phyloP scores from a whole-genome alignment of 352 stramenopile species.

The Phytophthora tentaculata region DNA sequence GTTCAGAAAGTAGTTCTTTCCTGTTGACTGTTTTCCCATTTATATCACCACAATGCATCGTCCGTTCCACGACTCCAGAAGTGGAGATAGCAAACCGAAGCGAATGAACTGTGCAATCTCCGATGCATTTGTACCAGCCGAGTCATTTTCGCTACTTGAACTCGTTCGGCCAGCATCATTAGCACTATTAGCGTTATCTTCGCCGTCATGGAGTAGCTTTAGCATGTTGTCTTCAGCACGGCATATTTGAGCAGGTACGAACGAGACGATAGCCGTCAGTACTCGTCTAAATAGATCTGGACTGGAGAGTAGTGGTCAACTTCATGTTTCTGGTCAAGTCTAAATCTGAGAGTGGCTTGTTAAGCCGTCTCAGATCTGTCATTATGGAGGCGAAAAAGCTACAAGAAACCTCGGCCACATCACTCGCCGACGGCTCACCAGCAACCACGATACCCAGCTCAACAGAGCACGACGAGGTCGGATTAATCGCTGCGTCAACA shows the following conservation, averaged over 20 bases:
- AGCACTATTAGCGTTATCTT: not conserved
- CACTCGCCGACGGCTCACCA: not conserved
- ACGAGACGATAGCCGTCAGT: not conserved
- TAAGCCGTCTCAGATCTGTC: not conserved
- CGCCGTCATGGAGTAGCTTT: not conserved
- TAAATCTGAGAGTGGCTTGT: not conserved
- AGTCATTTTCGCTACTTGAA: too few relatives aligned
- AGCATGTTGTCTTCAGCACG: not conserved
- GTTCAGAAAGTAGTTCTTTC: too few relatives aligned
- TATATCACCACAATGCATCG: too few relatives aligned
- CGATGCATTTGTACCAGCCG: too few relatives aligned
- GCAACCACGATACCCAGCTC: not conserved
- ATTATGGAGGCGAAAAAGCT: not conserved
- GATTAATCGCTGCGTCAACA: conserved; percentile 6
- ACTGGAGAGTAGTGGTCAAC: not conserved
- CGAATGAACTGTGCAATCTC: conserved; percentile 6
- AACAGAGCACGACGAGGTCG: not conserved
- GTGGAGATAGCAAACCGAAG: conserved; percentile 22
- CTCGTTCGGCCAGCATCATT: too few relatives aligned
- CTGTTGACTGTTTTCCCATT: too few relatives aligned
- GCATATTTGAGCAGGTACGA: not conserved
- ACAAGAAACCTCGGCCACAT: not conserved
- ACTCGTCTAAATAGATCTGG: not conserved
- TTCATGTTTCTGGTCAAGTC: not conserved
- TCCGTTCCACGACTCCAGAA: too few relatives aligned